Evolutionary conservation across 2,329 filamentous ascomycete species (phyloP).

Genomic region (Leptographium procerum): DNA sequence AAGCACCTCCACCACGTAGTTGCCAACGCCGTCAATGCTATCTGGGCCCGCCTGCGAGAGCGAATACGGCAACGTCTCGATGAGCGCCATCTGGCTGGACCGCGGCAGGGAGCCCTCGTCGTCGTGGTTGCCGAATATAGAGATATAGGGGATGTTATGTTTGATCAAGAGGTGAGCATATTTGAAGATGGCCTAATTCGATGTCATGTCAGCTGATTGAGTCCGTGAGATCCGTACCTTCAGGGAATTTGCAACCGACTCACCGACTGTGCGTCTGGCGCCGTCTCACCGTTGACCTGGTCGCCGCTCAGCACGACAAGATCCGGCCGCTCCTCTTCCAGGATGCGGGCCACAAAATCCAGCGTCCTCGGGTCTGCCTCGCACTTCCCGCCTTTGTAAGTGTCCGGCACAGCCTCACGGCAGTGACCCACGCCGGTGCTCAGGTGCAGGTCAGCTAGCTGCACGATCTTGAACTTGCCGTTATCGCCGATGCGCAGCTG

Average conservation of each 20-base stretch:
- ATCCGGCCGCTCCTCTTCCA: conserved; percentile 91
- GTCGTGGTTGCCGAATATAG: conserved; percentile 96
- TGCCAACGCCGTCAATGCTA: conserved; percentile 80
- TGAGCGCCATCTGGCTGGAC: conserved; percentile 68
- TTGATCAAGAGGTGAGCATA: conserved; percentile 74
- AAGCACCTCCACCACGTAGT: conserved; percentile 86
- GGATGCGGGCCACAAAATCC: conserved; percentile 71
- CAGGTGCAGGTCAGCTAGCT: conserved; percentile 86
- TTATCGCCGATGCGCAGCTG: conserved; percentile 71
- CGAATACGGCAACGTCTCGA: conserved; percentile 80
- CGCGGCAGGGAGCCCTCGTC: conserved; percentile 78
- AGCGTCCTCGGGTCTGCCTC: conserved; percentile 86
- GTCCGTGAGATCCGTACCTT: too few relatives aligned
- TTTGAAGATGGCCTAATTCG: conserved; percentile 74
- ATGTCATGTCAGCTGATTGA: not conserved
- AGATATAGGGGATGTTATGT: conserved; percentile 79
- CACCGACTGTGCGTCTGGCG: conserved; percentile 80
- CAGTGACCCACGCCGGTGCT: conserved; percentile 81
- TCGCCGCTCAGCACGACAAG: conserved; percentile 86
- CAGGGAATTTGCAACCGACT: conserved; percentile 22
- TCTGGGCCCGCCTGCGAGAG: conserved; percentile 74
- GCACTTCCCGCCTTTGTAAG: conserved; percentile 63
- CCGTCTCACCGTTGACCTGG: conserved; percentile 87
- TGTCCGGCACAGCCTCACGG: conserved; percentile 71
- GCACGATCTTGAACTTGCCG: conserved; percentile 94